These are phyloP conservation scores for Colletotrichum zoysiae DNA, from an alignment of 2,329 filamentous ascomycete species.

Conservation along the genomic window DNA sequence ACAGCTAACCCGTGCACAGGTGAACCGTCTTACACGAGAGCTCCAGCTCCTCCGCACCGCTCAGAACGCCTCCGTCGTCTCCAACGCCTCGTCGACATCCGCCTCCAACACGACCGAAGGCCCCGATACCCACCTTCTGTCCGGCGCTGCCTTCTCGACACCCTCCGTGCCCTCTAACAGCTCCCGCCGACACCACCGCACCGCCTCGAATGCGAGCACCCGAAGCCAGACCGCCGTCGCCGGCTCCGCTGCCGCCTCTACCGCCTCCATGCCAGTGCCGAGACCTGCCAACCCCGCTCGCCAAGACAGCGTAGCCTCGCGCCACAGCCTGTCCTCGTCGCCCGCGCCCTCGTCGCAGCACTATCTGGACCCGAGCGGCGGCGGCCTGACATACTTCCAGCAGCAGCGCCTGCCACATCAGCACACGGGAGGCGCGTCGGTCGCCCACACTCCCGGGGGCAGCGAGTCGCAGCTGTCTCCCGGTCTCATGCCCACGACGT, in stretches of 20 bases:
- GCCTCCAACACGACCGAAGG: constrained; percentile 63
- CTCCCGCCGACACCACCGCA: constrained; percentile 67
- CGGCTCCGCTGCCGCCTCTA: constrained; percentile 53
- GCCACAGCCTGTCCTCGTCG: constrained; percentile 64
- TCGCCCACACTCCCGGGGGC: constrained; percentile 55
- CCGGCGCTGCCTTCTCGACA: constrained; percentile 69
- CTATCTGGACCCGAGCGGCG: constrained; percentile 52
- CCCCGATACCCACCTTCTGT: constrained; percentile 65
- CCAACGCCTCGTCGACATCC: constrained; percentile 73
- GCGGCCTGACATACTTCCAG: constrained; percentile 63
- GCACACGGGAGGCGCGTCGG: constrained; percentile 48
- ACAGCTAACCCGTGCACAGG: constrained; percentile 61
- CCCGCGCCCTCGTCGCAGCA: constrained; percentile 52
- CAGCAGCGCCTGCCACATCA: constrained; percentile 50
- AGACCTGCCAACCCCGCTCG: constrained; percentile 61
- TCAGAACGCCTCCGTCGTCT: constrained; percentile 75
- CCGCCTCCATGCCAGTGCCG: constrained; percentile 59
- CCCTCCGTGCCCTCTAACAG: constrained; percentile 66
- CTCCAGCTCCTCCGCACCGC: constrained; percentile 83
- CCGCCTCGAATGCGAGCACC: constrained; percentile 67
- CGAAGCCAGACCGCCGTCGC: constrained; percentile 64
- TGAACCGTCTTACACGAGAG: constrained; percentile 93
- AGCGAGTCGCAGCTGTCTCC: constrained; percentile 62
- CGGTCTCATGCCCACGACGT: constrained; percentile 67
- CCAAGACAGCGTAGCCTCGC: constrained; percentile 68